A percentile compares a stretch with the other conserved stretches of the same genome.
Evolutionary conservation across 371 early-diverging fungal species (phyloP).

Genomic region (Umbelopsis sp.): DNA sequence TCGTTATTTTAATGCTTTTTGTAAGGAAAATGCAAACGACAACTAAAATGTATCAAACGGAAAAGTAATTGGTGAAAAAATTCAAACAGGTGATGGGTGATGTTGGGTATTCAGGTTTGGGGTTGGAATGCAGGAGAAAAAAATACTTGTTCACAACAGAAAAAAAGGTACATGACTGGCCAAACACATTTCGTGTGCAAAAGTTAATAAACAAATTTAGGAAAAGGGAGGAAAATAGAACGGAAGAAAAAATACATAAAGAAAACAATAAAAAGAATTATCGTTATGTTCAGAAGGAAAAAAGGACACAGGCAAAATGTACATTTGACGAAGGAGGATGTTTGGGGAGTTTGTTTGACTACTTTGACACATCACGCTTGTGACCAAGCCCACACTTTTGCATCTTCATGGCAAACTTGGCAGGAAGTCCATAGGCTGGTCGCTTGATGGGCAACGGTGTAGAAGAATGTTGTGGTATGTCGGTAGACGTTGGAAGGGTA

Average conservation of each 20-base stretch:
- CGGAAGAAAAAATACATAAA: background rate
- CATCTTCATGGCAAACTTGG: slow-evolving; percentile 58
- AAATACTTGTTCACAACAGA: slow-evolving; percentile 14
- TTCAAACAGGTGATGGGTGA: background rate
- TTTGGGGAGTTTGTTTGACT: background rate
- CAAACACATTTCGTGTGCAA: background rate
- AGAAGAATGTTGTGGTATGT: slow-evolving; percentile 1
- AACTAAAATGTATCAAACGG: background rate
- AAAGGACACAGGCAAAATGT: slow-evolving; percentile 16
- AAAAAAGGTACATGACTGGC: slow-evolving; percentile 14
- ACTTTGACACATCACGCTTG: slow-evolving; percentile 13
- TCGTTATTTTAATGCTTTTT: too few species aligned
- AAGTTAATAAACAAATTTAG: background rate
- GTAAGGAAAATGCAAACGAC: background rate
- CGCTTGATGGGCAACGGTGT: slow-evolving; percentile 24
- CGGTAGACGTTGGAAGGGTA: slow-evolving; percentile 1
- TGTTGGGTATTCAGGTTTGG: background rate
- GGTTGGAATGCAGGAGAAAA: background rate
- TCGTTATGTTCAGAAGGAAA: slow-evolving; percentile 10
- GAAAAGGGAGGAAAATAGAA: background rate
- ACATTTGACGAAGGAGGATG: background rate
- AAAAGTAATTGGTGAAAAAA: background rate
- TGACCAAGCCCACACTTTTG: slow-evolving; percentile 34
- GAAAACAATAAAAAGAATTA: slow-evolving; percentile 6
- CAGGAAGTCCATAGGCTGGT: slow-evolving; percentile 45